Base-by-base conservation (phyloP, 2,329 filamentous ascomycete genomes). In the Eutypa lata region DNA sequence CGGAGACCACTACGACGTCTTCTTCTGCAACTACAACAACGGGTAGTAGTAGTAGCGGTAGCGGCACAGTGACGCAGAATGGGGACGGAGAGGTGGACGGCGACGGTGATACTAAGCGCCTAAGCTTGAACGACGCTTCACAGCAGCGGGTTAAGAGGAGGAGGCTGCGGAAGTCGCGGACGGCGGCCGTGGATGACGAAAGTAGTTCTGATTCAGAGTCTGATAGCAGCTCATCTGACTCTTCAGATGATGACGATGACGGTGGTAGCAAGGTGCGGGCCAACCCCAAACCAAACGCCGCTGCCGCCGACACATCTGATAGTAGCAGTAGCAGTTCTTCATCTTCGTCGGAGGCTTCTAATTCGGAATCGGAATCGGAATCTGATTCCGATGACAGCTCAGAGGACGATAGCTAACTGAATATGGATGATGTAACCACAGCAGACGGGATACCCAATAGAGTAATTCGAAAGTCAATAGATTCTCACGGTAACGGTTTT, bases 121-220 rank as follows among this genome's bases (percentile, higher is more conserved):
- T 71, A 11, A 74, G 73, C 59, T 66, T 74, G 53, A 78, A 76
- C 52, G 78, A 81, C 37, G 74, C 71, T 8, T 65, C 69, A 5
- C 65, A 67, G 51, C 68, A 72, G 57, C 68, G 75, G 28, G 69
- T 73, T 50, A 83, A 80, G 69, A 73, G 78, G 49, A 75, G 73
- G 60, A 70, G 75, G 7, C 42, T 45, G 42, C 42, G 42, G 51
- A 86, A 86, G 65, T 68, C 75, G 50, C 75, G 81, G n/a, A 75
- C 71, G 6, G 72, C 72, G 11, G 73, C 71, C 49, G 64, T 73
- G 18, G 74, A 77, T 26, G 74, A 76, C 53, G 73, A 73, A 0
- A 63, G 63, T 4, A 65, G 61, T 42, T 68, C 67, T 6, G 65
- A 67, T 16, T 65, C 63, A 2, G 71, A 71, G 4, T 71, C 69